phyloP scores from a whole-genome alignment of 2,329 filamentous ascomycete species.

The Colletotrichum sp. region DNA sequence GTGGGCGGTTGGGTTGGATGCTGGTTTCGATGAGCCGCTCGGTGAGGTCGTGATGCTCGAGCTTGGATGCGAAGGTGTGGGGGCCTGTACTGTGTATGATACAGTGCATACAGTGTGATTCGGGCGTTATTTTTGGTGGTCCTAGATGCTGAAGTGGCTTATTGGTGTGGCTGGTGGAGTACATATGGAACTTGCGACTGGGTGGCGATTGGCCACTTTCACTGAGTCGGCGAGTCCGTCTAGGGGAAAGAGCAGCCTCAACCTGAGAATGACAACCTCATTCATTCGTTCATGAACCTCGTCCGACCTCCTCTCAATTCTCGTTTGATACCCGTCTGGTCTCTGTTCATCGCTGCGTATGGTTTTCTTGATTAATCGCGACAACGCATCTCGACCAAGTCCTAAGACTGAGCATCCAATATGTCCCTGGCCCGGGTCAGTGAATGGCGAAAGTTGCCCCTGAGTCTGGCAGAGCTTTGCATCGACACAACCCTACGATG shows the following conservation, averaged over 20 bases:
- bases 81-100: background rate
- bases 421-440: constrained; percentile 56
- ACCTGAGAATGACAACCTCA: background rate
- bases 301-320: background rate
- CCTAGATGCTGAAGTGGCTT: background rate
- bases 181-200: background rate
- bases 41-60: constrained; percentile 6
- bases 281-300: background rate
- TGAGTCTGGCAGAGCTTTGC: constrained; percentile 84
- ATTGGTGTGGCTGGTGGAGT: background rate
- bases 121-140: background rate
- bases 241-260: background rate
- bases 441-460: constrained; percentile 87
- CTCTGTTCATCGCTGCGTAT: background rate
- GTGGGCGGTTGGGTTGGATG: constrained; percentile 25
- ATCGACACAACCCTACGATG: constrained; percentile 94
- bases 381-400: background rate
- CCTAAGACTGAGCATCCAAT: background rate
- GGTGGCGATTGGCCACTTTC: background rate
- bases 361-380: background rate
- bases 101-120: background rate
- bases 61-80: constrained; percentile 3
- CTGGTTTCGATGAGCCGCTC: constrained; percentile 9
- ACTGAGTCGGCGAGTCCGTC: background rate
- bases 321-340: background rate